Evolutionary conservation across 2,329 filamentous ascomycete genomes (phyloP).

Genomic region (Penicillium sp.): DNA sequence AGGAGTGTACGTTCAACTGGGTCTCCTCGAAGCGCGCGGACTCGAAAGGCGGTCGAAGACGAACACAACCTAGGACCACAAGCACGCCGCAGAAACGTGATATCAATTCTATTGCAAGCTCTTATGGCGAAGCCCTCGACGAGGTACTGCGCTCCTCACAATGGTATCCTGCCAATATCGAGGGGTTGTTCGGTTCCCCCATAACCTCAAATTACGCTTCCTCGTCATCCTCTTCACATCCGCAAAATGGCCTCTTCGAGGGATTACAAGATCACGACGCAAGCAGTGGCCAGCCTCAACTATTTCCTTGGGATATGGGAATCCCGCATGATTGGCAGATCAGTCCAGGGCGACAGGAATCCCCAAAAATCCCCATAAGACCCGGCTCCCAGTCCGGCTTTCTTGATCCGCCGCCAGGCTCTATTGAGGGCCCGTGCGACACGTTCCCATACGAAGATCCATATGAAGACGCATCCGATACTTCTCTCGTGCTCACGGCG

Average conservation of each 20-base stretch:
- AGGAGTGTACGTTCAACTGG: conserved; percentile 48
- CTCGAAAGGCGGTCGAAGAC: conserved; percentile 3
- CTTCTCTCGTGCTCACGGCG: not conserved
- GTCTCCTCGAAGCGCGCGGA: conserved; percentile 30
- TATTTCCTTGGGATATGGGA: not conserved
- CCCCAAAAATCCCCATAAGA: not conserved
- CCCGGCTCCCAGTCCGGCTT: not conserved
- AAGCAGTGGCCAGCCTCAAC: not conserved
- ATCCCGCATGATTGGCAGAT: conserved; percentile 2
- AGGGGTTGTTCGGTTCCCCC: not conserved
- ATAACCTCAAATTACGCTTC: conserved; percentile 1
- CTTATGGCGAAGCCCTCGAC: not conserved
- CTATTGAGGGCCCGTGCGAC: not conserved
- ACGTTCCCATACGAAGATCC: not conserved
- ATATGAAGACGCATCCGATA: not conserved
- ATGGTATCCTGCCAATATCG: not conserved
- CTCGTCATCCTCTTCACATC: not conserved
- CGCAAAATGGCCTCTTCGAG: not conserved
- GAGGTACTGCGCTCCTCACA: conserved; percentile 5
- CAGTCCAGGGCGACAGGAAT: not conserved
- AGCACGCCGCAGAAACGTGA: not conserved
- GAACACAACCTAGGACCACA: not conserved
- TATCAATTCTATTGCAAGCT: not conserved
- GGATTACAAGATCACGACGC: not conserved
- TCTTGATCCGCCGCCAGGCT: not conserved